Evolutionary conservation across 176 grass and related monocot genomes (phyloP).

Genomic region (Miscanthus lutarioriparius): DNA sequence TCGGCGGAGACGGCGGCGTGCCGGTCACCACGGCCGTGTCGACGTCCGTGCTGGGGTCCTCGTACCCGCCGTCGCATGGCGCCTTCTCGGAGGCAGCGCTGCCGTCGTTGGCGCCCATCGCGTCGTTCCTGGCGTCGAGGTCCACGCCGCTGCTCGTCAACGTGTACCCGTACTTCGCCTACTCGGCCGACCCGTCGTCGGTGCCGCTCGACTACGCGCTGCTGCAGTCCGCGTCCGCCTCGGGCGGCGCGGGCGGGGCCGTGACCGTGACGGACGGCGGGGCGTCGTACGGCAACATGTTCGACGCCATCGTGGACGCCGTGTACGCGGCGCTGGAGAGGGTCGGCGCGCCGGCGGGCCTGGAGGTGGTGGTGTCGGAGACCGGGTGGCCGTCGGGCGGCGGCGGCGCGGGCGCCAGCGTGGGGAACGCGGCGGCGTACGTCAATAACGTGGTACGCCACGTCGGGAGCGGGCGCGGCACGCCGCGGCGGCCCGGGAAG

Average conservation of each 20-base stretch:
- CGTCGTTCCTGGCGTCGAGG: slow-evolving; percentile 51
- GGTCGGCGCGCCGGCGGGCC: slow-evolving; percentile 31
- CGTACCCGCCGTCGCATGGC: slow-evolving; percentile 70
- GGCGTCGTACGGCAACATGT: slow-evolving; percentile 72
- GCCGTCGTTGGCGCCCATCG: slow-evolving; percentile 42
- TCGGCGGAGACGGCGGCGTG: slow-evolving; percentile 38
- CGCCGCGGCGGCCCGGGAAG: slow-evolving; percentile 68
- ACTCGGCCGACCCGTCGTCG: slow-evolving; percentile 44
- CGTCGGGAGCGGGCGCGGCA: slow-evolving; percentile 52
- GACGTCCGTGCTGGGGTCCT: slow-evolving; percentile 51
- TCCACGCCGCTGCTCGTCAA: slow-evolving; percentile 63
- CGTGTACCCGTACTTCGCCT: slow-evolving; percentile 81
- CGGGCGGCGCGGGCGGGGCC: too few relatives aligned
- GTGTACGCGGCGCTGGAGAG: slow-evolving; percentile 73
- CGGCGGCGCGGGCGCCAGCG: slow-evolving; percentile 44
- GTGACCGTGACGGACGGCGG: slow-evolving; percentile 48
- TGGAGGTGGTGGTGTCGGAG: slow-evolving; percentile 76
- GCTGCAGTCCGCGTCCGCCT: slow-evolving; percentile 28
- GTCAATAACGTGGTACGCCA: slow-evolving; percentile 67
- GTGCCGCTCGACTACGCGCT: slow-evolving; percentile 80
- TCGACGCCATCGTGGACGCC: slow-evolving; percentile 85
- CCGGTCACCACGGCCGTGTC: slow-evolving; percentile 70
- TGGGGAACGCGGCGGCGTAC: slow-evolving; percentile 77
- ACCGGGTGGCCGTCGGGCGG: slow-evolving; percentile 94
- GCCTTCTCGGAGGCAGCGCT: slow-evolving; percentile 52